Base-by-base conservation (phyloP, 176 grass and related monocot genomes). In the Phoenix dactylifera region DNA sequence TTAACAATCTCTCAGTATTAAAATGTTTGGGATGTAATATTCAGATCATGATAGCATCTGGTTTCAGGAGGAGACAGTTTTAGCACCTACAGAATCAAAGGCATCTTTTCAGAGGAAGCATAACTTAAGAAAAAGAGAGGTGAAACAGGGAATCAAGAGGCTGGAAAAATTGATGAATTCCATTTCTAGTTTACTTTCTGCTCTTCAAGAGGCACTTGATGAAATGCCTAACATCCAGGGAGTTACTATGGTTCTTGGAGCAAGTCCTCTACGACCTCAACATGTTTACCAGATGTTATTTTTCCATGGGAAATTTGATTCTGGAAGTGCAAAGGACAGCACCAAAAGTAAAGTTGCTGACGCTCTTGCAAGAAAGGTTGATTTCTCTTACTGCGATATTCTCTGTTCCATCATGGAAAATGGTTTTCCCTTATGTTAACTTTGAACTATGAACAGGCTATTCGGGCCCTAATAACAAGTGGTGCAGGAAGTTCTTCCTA, bases 401-500 rank as follows among this genome's bases (percentile, higher is more conserved):
- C 39, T 72, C 5, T 54, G 18, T 19, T 26, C 35, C 25, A 32
- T 55, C 18, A 22, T 76, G 24, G 16, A 55, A 44, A 30, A 7
- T 57, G 29, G 64, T 24, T 60, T 29, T 18, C 24, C 24, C 25
- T 54, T 73, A 3, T 3, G 58, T 50, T 66, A 68, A 54, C 28
- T 73, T 57, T 54, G 64, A 65, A 20, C 67, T 67, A 70, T 81
- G 59, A 63, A 14, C 75, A 95, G 91, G 82, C 80, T 66, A 90
- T 95, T 55, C 86, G 83, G 68, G 63, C 80, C 72, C 82, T 95
- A 50, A 74, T 95, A 77, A 87, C 86, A 48, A 67, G 78, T 74
- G 91, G 86, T 63, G 91, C 80, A n/a, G 91, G 91, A 51, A 95
- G 91, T 80, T 79, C 80, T 50, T 72, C 80, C 67, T 73, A 84